Percentiles rank a stretch among this genome's conserved stretches.
phyloP scores from a whole-genome alignment of 148 eudicot genomes.

The Persicaria tinctoria region DNA sequence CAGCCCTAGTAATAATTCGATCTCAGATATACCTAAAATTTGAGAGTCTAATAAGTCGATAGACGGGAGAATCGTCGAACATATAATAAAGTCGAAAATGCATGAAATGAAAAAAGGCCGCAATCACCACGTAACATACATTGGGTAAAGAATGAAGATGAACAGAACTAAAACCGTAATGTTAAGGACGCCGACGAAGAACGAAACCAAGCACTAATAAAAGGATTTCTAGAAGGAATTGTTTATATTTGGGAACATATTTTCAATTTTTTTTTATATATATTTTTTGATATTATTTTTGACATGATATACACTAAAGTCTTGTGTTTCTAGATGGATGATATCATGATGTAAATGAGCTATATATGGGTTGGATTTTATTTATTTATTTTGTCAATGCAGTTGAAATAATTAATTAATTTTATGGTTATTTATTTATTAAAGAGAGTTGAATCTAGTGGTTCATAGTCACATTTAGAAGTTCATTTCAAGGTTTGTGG shows the following conservation, averaged over 20 bases:
- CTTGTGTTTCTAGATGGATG: constrained; percentile 8
- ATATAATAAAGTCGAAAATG: no score
- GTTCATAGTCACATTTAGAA: no score
- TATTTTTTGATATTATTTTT: neutral
- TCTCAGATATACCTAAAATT: no score
- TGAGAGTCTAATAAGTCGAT: no score
- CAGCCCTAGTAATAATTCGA: no score
- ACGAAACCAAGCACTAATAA: neutral
- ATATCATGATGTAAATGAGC: neutral
- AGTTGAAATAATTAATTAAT: neutral
- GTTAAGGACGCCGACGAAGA: neutral
- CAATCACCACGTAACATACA: no score
- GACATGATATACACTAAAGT: neutral
- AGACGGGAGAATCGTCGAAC: no score
- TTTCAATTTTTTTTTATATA: no score
- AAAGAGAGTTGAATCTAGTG: neutral
- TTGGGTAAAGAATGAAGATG: no score
- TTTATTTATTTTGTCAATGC: neutral
- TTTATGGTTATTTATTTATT: neutral
- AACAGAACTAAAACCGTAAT: neutral
- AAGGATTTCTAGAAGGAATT: neutral
- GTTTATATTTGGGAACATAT: neutral
- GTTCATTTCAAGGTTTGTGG: neutral
- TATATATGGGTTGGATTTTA: neutral
- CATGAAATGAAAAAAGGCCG: no score